A percentile compares a stretch with the other conserved stretches of the same genome.
These are phyloP conservation scores for Colletotrichum liaoningense DNA, from an alignment of 2,329 filamentous ascomycete species.

Conservation along the genomic window DNA sequence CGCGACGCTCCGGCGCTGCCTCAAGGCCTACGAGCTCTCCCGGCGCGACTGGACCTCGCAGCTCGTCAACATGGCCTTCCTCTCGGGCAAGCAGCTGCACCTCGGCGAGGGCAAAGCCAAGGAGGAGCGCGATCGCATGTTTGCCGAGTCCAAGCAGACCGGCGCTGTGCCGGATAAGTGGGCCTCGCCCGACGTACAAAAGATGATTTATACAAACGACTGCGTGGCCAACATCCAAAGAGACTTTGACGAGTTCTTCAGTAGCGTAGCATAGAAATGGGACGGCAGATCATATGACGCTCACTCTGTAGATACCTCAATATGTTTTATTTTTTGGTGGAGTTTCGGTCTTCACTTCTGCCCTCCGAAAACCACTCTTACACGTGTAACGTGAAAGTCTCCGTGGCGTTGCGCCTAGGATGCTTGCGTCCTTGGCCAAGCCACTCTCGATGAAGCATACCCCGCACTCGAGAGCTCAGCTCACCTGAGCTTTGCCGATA, in stretches of 20 bases:
- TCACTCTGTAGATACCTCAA: not conserved
- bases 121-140: slow-evolving; percentile 68
- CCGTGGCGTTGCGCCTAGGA: slow-evolving; percentile 4
- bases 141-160: slow-evolving; percentile 62
- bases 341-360: not conserved
- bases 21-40: slow-evolving; percentile 66
- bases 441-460: slow-evolving; percentile 4
- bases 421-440: slow-evolving; percentile 5
- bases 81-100: slow-evolving; percentile 66
- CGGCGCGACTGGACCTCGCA: slow-evolving; percentile 65
- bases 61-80: slow-evolving; percentile 65
- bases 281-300: slow-evolving; percentile 17
- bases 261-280: slow-evolving; percentile 39
- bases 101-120: slow-evolving; percentile 68
- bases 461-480: slow-evolving; percentile 9
- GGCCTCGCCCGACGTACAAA: slow-evolving; percentile 76
- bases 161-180: slow-evolving; percentile 73
- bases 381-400: slow-evolving; percentile 15
- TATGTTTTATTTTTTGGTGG: not conserved
- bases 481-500: not conserved
- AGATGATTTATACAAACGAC: slow-evolving; percentile 74
- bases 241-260: slow-evolving; percentile 61
- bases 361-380: not conserved
- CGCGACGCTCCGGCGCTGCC: slow-evolving; percentile 57
- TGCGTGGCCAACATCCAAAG: slow-evolving; percentile 66